Percentiles rank a stretch among this genome's conserved stretches.
Evolutionary conservation across 306 rosid species (phyloP).

Genomic region (Senna siamea): DNA sequence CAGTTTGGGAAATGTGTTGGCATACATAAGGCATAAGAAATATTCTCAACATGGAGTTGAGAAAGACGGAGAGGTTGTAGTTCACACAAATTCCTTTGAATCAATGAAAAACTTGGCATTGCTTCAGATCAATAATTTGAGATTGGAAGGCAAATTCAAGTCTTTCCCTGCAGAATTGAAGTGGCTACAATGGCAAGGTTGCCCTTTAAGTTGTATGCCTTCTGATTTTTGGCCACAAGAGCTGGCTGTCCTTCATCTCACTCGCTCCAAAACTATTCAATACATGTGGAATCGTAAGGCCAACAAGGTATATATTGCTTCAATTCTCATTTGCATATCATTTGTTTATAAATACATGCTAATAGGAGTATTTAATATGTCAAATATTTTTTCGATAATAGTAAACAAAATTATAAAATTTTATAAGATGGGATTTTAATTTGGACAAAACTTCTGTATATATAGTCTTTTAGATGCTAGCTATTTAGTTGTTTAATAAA

Average conservation of each 20-base stretch:
- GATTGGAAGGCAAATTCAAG: constrained; percentile 49
- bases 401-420: too few species aligned
- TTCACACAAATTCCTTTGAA: constrained; percentile 47
- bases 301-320: constrained; percentile 37
- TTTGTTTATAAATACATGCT: constrained; percentile 1
- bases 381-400: too few species aligned
- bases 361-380: too few species aligned
- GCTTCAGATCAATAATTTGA: constrained; percentile 62
- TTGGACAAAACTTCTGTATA: too few species aligned
- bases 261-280: constrained; percentile 49
- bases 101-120: constrained; percentile 52
- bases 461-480: too few species aligned
- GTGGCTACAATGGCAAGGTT: constrained; percentile 76
- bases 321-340: background rate
- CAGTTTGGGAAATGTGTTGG: background rate
- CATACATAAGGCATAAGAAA: constrained; percentile 29
- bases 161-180: constrained; percentile 55
- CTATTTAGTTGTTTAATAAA: too few species aligned
- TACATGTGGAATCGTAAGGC: constrained; percentile 38
- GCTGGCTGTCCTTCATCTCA: constrained; percentile 67
- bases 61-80: constrained; percentile 29
- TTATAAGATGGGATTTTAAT: too few species aligned
- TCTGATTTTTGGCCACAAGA: constrained; percentile 49
- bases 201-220: constrained; percentile 54
- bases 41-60: constrained; percentile 35